A percentile compares a stretch with the other conserved stretches of the same genome.
Evolutionary conservation across 1,139 yeast genomes (phyloP).

Genomic region (Protomyces arabidopsidicola): DNA sequence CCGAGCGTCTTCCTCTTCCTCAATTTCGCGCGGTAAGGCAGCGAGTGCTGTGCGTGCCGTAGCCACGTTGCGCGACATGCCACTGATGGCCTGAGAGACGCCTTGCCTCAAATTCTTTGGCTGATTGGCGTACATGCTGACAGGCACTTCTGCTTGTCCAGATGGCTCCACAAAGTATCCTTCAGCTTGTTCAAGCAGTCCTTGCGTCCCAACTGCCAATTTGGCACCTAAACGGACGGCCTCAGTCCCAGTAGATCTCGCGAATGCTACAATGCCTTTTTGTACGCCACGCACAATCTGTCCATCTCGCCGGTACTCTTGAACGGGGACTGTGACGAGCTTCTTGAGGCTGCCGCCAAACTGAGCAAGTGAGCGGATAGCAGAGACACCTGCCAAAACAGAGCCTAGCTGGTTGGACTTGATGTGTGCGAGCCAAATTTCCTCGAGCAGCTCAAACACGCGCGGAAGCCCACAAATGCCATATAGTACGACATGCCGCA

Average conservation of each 20-base stretch:
- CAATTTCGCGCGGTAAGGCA: conserved; percentile 57
- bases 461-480: conserved; percentile 73
- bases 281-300: conserved; percentile 64
- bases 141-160: conserved; percentile 35
- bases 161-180: conserved; percentile 38
- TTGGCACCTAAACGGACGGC: conserved; percentile 76
- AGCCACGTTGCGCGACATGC: conserved; percentile 63
- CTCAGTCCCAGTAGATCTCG: conserved; percentile 76
- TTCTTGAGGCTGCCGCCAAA: conserved; percentile 76
- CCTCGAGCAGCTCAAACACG: conserved; percentile 53
- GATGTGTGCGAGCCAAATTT: conserved; percentile 83
- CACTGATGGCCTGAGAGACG: conserved; percentile 61
- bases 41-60: conserved; percentile 63
- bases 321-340: conserved; percentile 65
- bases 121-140: conserved; percentile 80
- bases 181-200: conserved; percentile 73
- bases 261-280: conserved; percentile 72
- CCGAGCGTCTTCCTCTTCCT: conserved; percentile 59
- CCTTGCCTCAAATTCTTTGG: conserved; percentile 72
- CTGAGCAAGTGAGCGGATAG: conserved; percentile 69
- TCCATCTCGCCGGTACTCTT: conserved; percentile 71
- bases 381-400: conserved; percentile 76
- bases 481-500: conserved; percentile 59
- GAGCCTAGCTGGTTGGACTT: conserved; percentile 71
- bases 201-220: conserved; percentile 84